Evolutionary conservation across 2,329 filamentous ascomycete genomes (phyloP), one percentile per base, ranked within the genome.

Genomic region (Taxawa tesnikishii): DNA sequence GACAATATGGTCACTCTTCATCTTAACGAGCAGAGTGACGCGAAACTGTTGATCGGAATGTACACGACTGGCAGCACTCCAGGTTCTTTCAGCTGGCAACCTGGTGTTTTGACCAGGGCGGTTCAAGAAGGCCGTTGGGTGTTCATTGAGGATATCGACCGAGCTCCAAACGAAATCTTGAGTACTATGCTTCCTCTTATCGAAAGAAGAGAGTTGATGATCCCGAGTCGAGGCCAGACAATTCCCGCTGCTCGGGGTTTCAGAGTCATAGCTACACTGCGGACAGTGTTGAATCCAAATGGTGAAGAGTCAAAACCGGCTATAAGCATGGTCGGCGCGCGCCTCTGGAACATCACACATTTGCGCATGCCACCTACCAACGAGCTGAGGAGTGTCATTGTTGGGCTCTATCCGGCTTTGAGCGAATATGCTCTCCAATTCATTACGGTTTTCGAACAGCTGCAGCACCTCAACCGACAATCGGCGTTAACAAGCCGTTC

Each of bases 1-100:
- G 71, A 77, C 5, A 74, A 73, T 37, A 85, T 98, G 75, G 80
- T 98, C 32, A 96, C 88, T 3, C 67, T 99, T 17, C 88, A 98
- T 56, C 65, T 99, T 19, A 98, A 98, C 51, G 90, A 96, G 56
- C 92, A 99, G 56, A 96, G 87, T 3, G 90, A 99, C 57, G 87
- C 88, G 0, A 99, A 98, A 56, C 82, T 93, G 62, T 73, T 99
- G 25, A 75, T 98, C 40, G 90, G 90, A 3, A 75, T 96, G 52
- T 96, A 99, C 57, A 83, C 88, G 1, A 90, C 85, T 14, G 87
- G 85, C 36, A 74, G 80, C 11, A 81, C 79, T 38, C 87, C 85
- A 1, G 87, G 87, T 2, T 87, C 83, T 7, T 98, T 98, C 52
- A 73, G 74, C 31, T 99, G 90, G 90, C 75, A 83, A 38, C 75